A percentile compares a stretch with the other conserved stretches of the same genome.
These are phyloP conservation scores for Rhodotorula paludigena DNA, from an alignment of 768 basidiomycete species.

Conservation along the genomic window DNA sequence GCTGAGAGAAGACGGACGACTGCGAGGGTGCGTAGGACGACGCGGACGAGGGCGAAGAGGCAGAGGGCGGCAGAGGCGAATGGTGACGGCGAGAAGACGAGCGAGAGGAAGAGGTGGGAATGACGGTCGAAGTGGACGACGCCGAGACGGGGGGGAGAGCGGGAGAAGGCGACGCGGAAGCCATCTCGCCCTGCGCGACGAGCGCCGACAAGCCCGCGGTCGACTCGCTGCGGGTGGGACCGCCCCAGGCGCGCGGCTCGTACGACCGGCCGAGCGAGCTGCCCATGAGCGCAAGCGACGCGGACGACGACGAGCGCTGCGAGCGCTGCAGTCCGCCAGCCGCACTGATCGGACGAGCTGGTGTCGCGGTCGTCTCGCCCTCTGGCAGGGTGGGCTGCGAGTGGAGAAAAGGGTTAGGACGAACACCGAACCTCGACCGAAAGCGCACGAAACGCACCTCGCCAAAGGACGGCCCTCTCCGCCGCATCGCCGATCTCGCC, in stretches of 20 bases:
- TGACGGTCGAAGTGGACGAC: conserved; percentile 9
- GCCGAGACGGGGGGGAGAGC: conserved; percentile 1
- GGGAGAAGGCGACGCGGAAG: background rate
- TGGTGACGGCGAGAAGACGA: background rate
- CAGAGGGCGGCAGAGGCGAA: background rate
- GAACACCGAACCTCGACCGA: background rate
- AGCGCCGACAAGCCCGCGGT: conserved; percentile 22
- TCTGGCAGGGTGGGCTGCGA: conserved; percentile 8
- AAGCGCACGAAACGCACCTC: conserved; percentile 15
- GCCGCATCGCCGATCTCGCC: background rate
- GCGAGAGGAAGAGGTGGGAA: conserved; percentile 9
- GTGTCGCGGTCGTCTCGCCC: background rate
- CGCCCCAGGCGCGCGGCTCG: background rate
- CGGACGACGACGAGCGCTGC: conserved; percentile 21
- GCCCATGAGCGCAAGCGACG: conserved; percentile 34
- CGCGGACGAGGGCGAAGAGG: background rate
- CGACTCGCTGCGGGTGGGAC: conserved; percentile 12
- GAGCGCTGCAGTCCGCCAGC: background rate
- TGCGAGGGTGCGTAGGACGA: conserved; percentile 4
- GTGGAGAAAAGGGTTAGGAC: background rate
- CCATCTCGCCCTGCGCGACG: conserved; percentile 24
- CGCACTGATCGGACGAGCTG: background rate
- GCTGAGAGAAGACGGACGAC: background rate
- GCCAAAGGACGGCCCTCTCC: conserved; percentile 5
- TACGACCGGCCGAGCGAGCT: conserved; percentile 17